phyloP scores from a whole-genome alignment of 805 yeast genomes.

The Starmerella roubikii region DNA sequence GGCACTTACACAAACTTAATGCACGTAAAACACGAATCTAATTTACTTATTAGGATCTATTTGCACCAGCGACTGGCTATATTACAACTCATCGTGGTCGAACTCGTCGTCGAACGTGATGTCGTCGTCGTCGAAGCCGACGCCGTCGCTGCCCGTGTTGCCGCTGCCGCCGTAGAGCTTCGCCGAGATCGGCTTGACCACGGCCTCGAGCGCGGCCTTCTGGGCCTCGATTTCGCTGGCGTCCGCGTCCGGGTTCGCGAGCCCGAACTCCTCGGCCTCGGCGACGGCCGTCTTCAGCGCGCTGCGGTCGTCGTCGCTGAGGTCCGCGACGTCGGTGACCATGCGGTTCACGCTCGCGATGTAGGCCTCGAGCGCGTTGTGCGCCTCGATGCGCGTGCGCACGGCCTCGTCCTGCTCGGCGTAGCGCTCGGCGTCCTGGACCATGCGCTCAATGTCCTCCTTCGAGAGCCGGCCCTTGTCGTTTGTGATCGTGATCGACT shows the following conservation, averaged over 20 bases:
- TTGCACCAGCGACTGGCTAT: not conserved
- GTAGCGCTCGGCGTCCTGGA: slow-evolving; percentile 88
- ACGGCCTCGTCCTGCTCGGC: slow-evolving; percentile 82
- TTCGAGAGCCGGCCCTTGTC: slow-evolving; percentile 89
- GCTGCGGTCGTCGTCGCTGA: slow-evolving; percentile 85
- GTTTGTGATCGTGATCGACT: slow-evolving; percentile 81
- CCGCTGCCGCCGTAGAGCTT: slow-evolving; percentile 58
- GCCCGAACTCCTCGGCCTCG: slow-evolving; percentile 80
- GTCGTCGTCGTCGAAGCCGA: slow-evolving; percentile 37
- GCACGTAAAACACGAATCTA: not conserved
- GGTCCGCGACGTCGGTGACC: slow-evolving; percentile 50
- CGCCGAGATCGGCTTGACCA: slow-evolving; percentile 85
- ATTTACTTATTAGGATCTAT: not conserved
- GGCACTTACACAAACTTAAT: not conserved
- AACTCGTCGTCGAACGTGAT: slow-evolving; percentile 22
- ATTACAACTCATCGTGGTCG: slow-evolving; percentile 17
- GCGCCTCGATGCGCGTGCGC: slow-evolving; percentile 74
- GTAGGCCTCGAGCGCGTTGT: slow-evolving; percentile 78
- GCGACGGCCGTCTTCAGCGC: slow-evolving; percentile 71
- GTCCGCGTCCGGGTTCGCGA: slow-evolving; percentile 71
- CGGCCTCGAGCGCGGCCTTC: slow-evolving; percentile 62
- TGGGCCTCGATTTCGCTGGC: slow-evolving; percentile 90
- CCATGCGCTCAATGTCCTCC: slow-evolving; percentile 95
- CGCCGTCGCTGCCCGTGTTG: slow-evolving; percentile 41
- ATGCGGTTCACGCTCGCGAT: slow-evolving; percentile 72